Conservation (phyloP, 169 alveolate species). For the Plasmodium adleri region DNA sequence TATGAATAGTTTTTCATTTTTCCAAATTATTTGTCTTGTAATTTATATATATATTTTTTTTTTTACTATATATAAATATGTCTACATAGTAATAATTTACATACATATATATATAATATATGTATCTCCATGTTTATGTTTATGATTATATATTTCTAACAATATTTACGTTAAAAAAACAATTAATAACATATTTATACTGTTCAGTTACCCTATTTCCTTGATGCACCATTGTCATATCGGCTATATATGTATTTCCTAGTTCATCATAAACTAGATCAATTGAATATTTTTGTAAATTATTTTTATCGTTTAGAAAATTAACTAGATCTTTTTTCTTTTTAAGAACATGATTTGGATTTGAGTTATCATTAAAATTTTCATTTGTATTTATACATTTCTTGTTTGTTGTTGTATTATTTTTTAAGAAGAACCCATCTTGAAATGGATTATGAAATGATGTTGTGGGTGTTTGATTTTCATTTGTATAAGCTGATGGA, state of each 20-base stretch:
- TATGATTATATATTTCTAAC: conserved; percentile 51
- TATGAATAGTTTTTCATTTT: too few species aligned
- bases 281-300: conserved; percentile 52
- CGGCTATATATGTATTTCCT: conserved; percentile 46
- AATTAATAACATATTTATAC: conserved; percentile 63
- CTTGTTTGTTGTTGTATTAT: conserved; percentile 5
- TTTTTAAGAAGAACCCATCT: neutral
- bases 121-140: too few species aligned
- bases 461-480: neutral
- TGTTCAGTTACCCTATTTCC: conserved; percentile 65
- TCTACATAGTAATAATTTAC: too few species aligned
- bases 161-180: conserved; percentile 64
- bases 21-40: too few species aligned
- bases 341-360: conserved; percentile 10
- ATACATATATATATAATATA: too few species aligned
- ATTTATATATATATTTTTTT: too few species aligned
- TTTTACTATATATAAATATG: too few species aligned
- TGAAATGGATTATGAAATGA: neutral
- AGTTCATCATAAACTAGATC: conserved; percentile 55
- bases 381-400: neutral
- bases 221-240: conserved; percentile 63
- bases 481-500: neutral
- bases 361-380: neutral
- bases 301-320: conserved; percentile 40
- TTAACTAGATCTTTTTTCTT: conserved; percentile 25